Evolutionary conservation across 148 eudicot species (phyloP), one percentile per base, ranked within the genome.

Genomic region (Cornus kousa): DNA sequence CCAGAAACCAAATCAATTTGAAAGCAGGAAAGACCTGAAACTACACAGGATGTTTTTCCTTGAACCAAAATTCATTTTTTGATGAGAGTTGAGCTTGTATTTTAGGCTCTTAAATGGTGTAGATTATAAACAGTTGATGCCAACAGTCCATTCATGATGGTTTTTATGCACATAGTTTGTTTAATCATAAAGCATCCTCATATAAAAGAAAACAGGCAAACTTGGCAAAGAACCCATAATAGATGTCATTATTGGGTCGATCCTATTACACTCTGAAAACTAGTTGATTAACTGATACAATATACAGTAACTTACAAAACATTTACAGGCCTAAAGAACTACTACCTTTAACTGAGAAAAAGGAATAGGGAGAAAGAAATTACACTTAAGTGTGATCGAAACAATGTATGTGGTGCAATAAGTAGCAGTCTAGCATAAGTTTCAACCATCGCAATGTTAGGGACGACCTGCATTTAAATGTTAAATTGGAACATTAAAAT

Each of bases 361-460:
- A 50, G 22, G 31, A 74, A 24, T 24, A 70, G 66, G 80, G 75
- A 74, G 75, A 76, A 79, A 73, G 57, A 77, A 79, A 48, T 84
- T 92, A 96, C 99, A 82, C 89, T 88, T 82, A 96, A 90, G 82
- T 88, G 99, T 74, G 99, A 85, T 57, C 99, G 97, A 75, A 92
- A 94, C 78, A 97, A 82, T 72, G 98, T 87, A 88, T 90, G 90
- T 78, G 99, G 99, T 22, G 91, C 89, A 80, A 92, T 87, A 60
- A 97, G 97, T 75, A 94, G 89, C 84, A 97, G 75, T 83, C 99
- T 87, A 70, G 91, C 86, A 85, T 97, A 97, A 70, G 99, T 97
- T 88, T 97, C 99, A 81, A 97, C 97, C 99, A 94, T 88, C n/a
- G 95, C 97, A 85, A 97, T 89, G 88, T 90, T 97, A 31, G 98